Base-by-base conservation (phyloP, 108 stramenopile species). In the Nitzschia putrida region DNA sequence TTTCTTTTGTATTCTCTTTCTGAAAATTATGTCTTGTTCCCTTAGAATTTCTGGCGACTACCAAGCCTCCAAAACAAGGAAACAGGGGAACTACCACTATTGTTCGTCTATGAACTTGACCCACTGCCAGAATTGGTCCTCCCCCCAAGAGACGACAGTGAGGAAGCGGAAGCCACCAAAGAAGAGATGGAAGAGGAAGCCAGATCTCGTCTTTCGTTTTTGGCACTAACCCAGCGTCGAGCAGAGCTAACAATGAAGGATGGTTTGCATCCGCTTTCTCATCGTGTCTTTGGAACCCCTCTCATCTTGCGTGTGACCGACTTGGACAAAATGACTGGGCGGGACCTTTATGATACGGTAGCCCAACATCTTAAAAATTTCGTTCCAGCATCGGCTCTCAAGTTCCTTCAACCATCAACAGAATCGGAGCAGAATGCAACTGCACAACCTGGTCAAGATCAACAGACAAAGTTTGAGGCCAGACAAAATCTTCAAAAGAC, bases 81-180 rank as follows among this genome's bases (percentile, higher is more conserved):
- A 38, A 88, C 88, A 41, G 94, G 93, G 20, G 90, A 93, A 71
- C 75, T 90, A 13, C 85, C 88, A 20, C 24, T 80, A 22, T 64
- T 95, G 10, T 88, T 87, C 69, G 83, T 92, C 0, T 93, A 88
- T 59, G 91, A 89, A 66, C 74, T 95, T 13, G 87, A 91, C 58
- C 78, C 83, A n/a, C 24, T 54, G 41, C 65, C 68, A 8, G 74
- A 61, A 7, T 21, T 41, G 21, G 60, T 66, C 10, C 51, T 42
- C 0, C n/a, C 63, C 18, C 3, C 29, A 3, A 34, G 4, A 1
- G 67, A 57, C 11, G n/a, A 12, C 7, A 61, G 34, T 4, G 59
- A 64, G 12, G 68, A 38, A 12, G 26, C 29, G 13, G 41, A 66
- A 8, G 53, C 20, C 11, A 23, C 10, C 21, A 39, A 76, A 16